phyloP scores from a whole-genome alignment of 2,329 filamentous ascomycete genomes.

The Leptodontidium sp. region DNA sequence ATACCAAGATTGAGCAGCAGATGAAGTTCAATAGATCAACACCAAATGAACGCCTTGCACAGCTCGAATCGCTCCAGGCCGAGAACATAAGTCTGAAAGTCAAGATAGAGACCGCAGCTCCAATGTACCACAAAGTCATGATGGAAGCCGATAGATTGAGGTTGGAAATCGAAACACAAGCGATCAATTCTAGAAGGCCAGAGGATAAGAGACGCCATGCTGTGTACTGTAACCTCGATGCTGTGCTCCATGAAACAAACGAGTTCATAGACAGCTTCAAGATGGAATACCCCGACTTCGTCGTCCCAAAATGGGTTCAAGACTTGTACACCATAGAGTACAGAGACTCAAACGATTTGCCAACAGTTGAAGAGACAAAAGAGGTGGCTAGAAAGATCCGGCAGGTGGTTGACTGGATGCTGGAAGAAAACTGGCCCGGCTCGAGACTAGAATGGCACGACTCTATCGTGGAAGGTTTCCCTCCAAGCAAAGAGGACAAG shows the following conservation, averaged over 20 bases:
- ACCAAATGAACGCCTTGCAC: background rate
- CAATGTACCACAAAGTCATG: background rate
- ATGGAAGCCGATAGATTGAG: background rate
- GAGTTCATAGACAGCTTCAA: background rate
- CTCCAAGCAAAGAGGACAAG: background rate
- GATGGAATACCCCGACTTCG: background rate
- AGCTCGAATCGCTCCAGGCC: background rate
- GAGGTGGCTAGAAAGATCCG: background rate
- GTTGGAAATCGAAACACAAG: background rate
- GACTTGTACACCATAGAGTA: background rate
- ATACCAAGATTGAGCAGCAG: conserved; percentile 4
- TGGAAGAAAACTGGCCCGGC: background rate
- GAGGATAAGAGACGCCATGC: background rate
- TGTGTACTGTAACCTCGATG: background rate
- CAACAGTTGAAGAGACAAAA: background rate
- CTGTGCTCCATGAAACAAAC: background rate
- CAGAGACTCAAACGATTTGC: background rate
- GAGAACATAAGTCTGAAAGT: background rate
- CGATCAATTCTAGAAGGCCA: background rate
- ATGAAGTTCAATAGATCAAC: background rate
- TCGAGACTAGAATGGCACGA: background rate
- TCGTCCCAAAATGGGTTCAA: background rate
- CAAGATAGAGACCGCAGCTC: background rate
- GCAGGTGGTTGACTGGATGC: background rate
- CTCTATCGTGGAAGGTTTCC: background rate